These are phyloP conservation scores for Talaromyces amestolkiae DNA, from an alignment of 2,329 filamentous ascomycete genomes.

Conservation along the genomic window DNA sequence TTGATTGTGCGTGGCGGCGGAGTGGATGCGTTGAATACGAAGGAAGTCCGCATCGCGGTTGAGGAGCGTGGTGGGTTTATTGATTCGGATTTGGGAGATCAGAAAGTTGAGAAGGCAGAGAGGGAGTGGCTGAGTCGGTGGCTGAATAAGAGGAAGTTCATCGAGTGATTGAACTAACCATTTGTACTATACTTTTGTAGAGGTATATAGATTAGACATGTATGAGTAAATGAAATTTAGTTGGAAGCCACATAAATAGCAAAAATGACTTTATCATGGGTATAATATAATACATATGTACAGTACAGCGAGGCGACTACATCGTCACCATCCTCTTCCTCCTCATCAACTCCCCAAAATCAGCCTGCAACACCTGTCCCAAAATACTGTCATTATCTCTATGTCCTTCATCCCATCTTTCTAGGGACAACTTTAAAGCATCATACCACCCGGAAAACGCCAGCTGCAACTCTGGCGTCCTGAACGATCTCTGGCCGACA, in stretches of 20 bases:
- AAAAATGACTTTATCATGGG: background rate
- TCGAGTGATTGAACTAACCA: background rate
- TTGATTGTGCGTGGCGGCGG: conserved; percentile 66
- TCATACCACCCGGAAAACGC: conserved; percentile 39
- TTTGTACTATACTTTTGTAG: conserved; percentile 1
- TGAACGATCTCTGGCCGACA: conserved; percentile 50
- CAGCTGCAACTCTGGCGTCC: conserved; percentile 50
- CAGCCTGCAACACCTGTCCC: conserved; percentile 27
- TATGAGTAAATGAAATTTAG: background rate
- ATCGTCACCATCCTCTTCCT: conserved; percentile 19
- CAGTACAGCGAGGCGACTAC: background rate
- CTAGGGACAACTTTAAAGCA: conserved; percentile 26
- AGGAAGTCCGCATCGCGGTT: conserved; percentile 69
- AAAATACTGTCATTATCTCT: conserved; percentile 26
- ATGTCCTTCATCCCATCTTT: conserved; percentile 25
- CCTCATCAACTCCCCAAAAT: conserved; percentile 30
- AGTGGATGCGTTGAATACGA: conserved; percentile 54
- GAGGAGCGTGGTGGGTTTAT: conserved; percentile 60
- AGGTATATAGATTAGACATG: background rate
- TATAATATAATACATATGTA: conserved; percentile 7
- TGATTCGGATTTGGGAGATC: conserved; percentile 13
- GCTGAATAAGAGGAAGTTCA: conserved; percentile 26
- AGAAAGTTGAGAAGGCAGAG: conserved; percentile 28
- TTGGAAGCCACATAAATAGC: background rate
- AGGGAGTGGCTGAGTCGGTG: conserved; percentile 39